Evolutionary conservation across 2,329 filamentous ascomycete species (phyloP), one percentile per base, ranked within the genome.

Genomic region (Sphaceloma murrayae): DNA sequence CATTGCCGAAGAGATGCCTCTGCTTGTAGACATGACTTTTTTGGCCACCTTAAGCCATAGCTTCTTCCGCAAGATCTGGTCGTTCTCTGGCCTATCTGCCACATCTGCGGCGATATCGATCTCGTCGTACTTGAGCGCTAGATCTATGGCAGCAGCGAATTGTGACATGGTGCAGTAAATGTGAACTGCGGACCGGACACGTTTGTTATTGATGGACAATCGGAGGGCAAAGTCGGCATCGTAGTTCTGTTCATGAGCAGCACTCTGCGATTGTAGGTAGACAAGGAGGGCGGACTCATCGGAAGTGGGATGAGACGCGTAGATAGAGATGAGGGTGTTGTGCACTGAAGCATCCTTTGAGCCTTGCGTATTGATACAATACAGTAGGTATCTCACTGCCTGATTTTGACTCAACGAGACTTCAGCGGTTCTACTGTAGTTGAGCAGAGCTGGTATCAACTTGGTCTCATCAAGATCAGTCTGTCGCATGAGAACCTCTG

Each of bases 141-240:
- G 75, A 57, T 94, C 85, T 3, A 98, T 91, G 1, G 89, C 89
- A 62, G 93, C 85, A 13, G 85, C 75, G 58, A 94, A 95, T 61
- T 96, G 87, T 0, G 82, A 82, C 89, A 98, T 98, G 49, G 81
- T 84, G 46, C 84, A 94, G 68, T 96, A 98, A 50, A 98, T 95
- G 62, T 96, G 88, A 4, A 96, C 89, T 58, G 88, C 94, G 10
- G 86, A 93, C 51, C 94, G 80, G 1, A 95, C 88, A 33, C 91
- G 82, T 53, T 88, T 80, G 64, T 98, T 80, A 56, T 95, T 84
- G 52, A 98, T 96, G 64, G 91, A 98, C 9, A 96, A 74, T 9
- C 91, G 82, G 21, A 98, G 78, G 1, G 91, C 91, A 63, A 98
- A 98, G 62, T 98, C 91, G 2, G 86, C 85, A 59, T 98, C 91